phyloP scores from a whole-genome alignment of 2,329 filamentous ascomycete species.

The Penicillium concentricum region DNA sequence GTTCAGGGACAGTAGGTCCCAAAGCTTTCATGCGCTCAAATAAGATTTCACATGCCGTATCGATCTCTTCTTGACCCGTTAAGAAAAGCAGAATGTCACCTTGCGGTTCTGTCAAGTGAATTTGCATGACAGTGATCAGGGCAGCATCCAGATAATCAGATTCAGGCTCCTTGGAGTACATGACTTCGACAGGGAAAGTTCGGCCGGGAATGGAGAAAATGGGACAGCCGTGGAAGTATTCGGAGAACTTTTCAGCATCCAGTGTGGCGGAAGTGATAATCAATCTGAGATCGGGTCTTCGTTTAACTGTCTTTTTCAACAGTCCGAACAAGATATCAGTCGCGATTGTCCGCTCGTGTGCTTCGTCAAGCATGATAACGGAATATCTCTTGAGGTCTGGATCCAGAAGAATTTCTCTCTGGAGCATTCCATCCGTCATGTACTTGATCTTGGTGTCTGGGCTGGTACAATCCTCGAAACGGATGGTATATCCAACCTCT shows the following conservation, averaged over 20 bases:
- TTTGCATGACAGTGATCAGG: constrained; percentile 96
- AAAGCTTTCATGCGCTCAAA: constrained; percentile 95
- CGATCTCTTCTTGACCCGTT: constrained; percentile 96
- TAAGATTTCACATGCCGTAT: constrained; percentile 87
- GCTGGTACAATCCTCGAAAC: constrained; percentile 92
- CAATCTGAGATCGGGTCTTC: constrained; percentile 82
- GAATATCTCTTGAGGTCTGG: constrained; percentile 86
- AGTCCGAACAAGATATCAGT: constrained; percentile 94
- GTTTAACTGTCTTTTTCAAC: constrained; percentile 87
- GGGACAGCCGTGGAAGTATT: constrained; percentile 92
- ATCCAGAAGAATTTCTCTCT: constrained; percentile 91
- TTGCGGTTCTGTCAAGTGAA: constrained; percentile 85
- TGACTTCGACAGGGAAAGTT: constrained; percentile 91
- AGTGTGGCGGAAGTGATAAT: constrained; percentile 97
- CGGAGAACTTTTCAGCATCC: constrained; percentile 95
- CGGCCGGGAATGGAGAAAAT: constrained; percentile 96
- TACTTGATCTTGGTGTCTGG: constrained; percentile 94
- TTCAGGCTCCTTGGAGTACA: constrained; percentile 93
- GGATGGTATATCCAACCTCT: constrained; percentile 95
- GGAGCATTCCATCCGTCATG: constrained; percentile 98
- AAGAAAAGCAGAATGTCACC: constrained; percentile 97
- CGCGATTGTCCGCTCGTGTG: constrained; percentile 93
- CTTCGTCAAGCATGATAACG: constrained; percentile 97
- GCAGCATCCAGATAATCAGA: constrained; percentile 93
- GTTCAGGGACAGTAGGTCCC: constrained; percentile 83